Conservation (phyloP, 352 stramenopile genomes). For the Globisporangium barbulae region DNA sequence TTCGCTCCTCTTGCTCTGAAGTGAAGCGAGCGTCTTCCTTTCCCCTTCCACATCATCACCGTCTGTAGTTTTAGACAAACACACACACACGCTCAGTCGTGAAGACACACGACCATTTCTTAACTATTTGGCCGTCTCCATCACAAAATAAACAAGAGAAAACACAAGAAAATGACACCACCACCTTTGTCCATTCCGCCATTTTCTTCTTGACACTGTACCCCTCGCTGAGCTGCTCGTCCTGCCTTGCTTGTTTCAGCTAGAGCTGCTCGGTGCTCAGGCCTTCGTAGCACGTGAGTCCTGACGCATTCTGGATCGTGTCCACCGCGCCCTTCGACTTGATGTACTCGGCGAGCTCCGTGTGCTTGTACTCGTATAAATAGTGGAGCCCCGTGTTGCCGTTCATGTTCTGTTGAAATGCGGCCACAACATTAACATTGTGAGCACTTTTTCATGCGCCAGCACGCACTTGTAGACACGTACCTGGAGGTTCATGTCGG, state of each 20-base stretch:
- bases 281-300: constrained; percentile 95
- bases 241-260: not conserved
- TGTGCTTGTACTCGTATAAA: constrained; percentile 92
- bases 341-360: constrained; percentile 91
- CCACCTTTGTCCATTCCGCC: not conserved
- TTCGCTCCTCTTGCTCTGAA: not conserved
- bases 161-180: not conserved
- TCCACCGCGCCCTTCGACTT: constrained; percentile 93
- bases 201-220: not conserved
- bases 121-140: constrained; percentile 2
- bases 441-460: not conserved
- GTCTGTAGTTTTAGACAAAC: constrained; percentile 23
- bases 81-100: not conserved
- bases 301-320: constrained; percentile 87
- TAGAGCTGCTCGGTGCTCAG: constrained; percentile 37
- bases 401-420: constrained; percentile 79
- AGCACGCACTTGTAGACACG: not conserved
- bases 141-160: constrained; percentile 4
- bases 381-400: constrained; percentile 97
- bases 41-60: not conserved
- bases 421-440: not conserved
- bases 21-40: not conserved
- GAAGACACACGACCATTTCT: not conserved
- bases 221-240: not conserved
- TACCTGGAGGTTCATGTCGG: constrained; percentile 91